Percentiles rank a stretch among this genome's conserved stretches.
phyloP scores from a whole-genome alignment of 1,284 basidiomycete species.

The Cutaneotrichosporon dermatis region DNA sequence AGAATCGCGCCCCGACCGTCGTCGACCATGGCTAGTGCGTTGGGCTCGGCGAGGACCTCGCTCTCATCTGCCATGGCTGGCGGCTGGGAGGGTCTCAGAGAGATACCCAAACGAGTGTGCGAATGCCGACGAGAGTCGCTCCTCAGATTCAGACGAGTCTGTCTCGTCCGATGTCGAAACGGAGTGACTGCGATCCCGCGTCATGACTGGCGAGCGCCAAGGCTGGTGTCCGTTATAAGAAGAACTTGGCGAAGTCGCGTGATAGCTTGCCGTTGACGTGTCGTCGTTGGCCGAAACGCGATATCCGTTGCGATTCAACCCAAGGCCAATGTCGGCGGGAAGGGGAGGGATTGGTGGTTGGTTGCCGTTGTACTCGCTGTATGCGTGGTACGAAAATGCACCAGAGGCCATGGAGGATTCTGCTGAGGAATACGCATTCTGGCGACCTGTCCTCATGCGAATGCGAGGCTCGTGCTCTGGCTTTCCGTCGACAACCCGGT shows the following conservation, averaged over 20 bases:
- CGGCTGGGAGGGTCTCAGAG: slow-evolving; percentile 7
- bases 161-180: slow-evolving; percentile 25
- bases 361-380: slow-evolving; percentile 26
- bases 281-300: slow-evolving; percentile 1
- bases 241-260: slow-evolving; percentile 3
- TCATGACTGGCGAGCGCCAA: slow-evolving; percentile 17
- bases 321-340: slow-evolving; percentile 15
- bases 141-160: slow-evolving; percentile 6
- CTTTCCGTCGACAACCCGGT: slow-evolving; percentile 23
- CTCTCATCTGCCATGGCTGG: slow-evolving; percentile 24
- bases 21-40: slow-evolving; percentile 41
- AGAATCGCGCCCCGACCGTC: slow-evolving; percentile 43
- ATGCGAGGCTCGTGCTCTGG: slow-evolving; percentile 33
- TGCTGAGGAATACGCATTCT: slow-evolving; percentile 43
- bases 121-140: slow-evolving; percentile 9
- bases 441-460: slow-evolving; percentile 34
- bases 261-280: not conserved
- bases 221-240: slow-evolving; percentile 6
- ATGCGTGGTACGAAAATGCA: slow-evolving; percentile 36
- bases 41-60: slow-evolving; percentile 18
- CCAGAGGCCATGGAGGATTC: slow-evolving; percentile 42
- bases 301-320: slow-evolving; percentile 7
- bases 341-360: slow-evolving; percentile 36
- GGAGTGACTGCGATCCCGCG: slow-evolving; percentile 36
- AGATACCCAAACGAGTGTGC: slow-evolving; percentile 20